A percentile compares a stretch with the other conserved stretches of the same genome.
Evolutionary conservation across 208 protist species (phyloP).

Genomic region (Acanthamoeba culbertsoni): DNA sequence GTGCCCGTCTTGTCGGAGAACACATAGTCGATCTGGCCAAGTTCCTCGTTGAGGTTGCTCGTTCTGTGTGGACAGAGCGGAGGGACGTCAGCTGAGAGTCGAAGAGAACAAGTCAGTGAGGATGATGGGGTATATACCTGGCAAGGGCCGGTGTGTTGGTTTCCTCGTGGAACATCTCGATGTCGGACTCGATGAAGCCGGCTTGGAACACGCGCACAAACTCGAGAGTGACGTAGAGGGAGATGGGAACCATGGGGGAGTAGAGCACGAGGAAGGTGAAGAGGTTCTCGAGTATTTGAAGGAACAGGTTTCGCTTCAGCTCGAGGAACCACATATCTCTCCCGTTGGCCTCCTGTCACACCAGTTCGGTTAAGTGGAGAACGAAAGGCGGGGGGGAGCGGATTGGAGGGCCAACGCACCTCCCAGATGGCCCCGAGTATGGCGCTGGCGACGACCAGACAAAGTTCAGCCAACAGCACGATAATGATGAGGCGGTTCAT

Average conservation of each 20-base stretch:
- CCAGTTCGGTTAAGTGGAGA: background rate
- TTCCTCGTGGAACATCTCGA: constrained; percentile 73
- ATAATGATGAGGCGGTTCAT: constrained; percentile 74
- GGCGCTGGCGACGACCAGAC: constrained; percentile 61
- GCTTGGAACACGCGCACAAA: constrained; percentile 59
- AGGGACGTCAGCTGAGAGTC: background rate
- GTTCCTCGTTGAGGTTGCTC: constrained; percentile 86
- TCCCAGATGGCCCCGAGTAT: constrained; percentile 61
- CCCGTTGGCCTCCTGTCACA: background rate
- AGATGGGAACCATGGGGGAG: constrained; percentile 34
- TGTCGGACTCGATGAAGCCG: constrained; percentile 64
- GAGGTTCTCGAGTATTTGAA: background rate
- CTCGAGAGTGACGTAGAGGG: constrained; percentile 59
- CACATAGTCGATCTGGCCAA: constrained; percentile 87
- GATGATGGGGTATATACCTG: background rate
- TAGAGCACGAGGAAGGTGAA: constrained; percentile 56
- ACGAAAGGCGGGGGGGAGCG: background rate
- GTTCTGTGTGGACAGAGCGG: constrained; percentile 58
- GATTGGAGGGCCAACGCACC: background rate
- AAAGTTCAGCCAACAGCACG: constrained; percentile 69
- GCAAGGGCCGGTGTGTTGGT: constrained; percentile 73
- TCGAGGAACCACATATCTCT: constrained; percentile 14
- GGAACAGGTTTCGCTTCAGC: background rate
- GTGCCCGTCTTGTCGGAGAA: constrained; percentile 92
- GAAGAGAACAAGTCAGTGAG: background rate